Evolutionary conservation across 2,329 filamentous ascomycete genomes (phyloP).

Genomic region (Xylariomycetidae sp.): DNA sequence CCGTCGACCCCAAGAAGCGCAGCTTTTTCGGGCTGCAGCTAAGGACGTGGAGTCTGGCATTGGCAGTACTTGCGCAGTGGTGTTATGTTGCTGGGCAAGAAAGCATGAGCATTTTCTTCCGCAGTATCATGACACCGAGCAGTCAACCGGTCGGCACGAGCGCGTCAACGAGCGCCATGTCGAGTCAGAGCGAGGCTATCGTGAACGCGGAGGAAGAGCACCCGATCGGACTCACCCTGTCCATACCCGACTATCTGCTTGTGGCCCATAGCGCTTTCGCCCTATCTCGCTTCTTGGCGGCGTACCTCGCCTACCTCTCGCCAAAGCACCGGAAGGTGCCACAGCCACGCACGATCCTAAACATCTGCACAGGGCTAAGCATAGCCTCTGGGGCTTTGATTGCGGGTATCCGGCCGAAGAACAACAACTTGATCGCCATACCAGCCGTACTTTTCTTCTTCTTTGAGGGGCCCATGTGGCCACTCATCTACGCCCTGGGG

Average conservation of each 20-base stretch:
- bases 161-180: not conserved
- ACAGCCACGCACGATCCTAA: constrained; percentile 64
- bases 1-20: constrained; percentile 44
- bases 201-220: constrained; percentile 34
- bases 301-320: constrained; percentile 54
- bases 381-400: constrained; percentile 49
- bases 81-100: constrained; percentile 73
- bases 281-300: constrained; percentile 64
- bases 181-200: not conserved
- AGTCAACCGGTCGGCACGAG: constrained; percentile 9
- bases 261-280: constrained; percentile 70
- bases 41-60: constrained; percentile 52
- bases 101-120: constrained; percentile 54
- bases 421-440: constrained; percentile 46
- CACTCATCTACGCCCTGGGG: constrained; percentile 72
- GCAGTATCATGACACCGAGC: constrained; percentile 38
- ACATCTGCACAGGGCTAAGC: constrained; percentile 54
- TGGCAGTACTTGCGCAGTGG: constrained; percentile 73
- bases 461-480: constrained; percentile 78
- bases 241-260: constrained; percentile 61
- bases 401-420: constrained; percentile 36
- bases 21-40: constrained; percentile 45
- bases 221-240: constrained; percentile 42
- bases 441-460: constrained; percentile 69
- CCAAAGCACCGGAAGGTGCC: constrained; percentile 44